Evolutionary conservation across 2,329 filamentous ascomycete genomes (phyloP).

Genomic region (Pestalotiopsis sp.): DNA sequence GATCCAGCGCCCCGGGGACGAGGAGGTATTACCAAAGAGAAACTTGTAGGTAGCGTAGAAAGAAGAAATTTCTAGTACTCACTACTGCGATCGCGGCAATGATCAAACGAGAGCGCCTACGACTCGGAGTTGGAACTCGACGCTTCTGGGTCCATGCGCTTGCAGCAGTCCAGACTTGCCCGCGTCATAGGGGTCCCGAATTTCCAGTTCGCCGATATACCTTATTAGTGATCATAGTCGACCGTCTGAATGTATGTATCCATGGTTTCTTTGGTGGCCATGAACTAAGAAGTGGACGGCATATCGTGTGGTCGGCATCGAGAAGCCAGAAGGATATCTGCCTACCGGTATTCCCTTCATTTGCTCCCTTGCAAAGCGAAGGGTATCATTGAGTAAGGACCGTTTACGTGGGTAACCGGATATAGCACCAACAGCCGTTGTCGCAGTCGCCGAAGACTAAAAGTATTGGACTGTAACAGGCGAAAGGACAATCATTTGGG

Average conservation of each 20-base stretch:
- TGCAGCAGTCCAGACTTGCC: background rate
- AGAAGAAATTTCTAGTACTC: background rate
- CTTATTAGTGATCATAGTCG: background rate
- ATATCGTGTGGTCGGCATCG: background rate
- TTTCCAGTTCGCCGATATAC: background rate
- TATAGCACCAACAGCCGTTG: background rate
- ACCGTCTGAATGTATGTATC: background rate
- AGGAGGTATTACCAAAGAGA: slow-evolving; percentile 4
- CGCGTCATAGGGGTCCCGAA: background rate
- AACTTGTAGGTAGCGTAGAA: background rate
- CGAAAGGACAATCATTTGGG: background rate
- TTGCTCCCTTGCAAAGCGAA: background rate
- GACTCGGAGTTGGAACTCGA: background rate
- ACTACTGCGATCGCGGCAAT: background rate
- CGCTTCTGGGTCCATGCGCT: background rate
- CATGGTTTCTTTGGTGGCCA: background rate
- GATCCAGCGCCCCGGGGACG: background rate
- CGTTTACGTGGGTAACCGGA: background rate
- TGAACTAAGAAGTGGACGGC: background rate
- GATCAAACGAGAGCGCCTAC: background rate
- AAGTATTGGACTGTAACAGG: background rate
- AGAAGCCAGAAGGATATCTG: background rate
- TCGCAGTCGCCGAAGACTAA: background rate
- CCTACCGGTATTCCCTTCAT: background rate
- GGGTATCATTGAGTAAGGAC: background rate